Evolutionary conservation across 768 basidiomycete species (phyloP).

Genomic region (Amanita pseudoporphyria): DNA sequence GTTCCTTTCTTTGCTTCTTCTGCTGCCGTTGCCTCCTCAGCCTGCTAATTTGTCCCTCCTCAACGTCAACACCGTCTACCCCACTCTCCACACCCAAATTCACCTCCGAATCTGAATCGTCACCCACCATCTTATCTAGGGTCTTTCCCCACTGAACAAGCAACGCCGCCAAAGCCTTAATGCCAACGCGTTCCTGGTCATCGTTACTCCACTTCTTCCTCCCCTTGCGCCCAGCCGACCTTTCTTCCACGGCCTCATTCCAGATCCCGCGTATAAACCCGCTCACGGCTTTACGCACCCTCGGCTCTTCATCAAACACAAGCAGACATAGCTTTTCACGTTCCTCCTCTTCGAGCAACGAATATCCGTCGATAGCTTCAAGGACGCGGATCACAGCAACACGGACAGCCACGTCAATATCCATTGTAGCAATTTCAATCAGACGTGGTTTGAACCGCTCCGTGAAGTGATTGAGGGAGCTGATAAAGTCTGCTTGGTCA

Average conservation of each 20-base stretch:
- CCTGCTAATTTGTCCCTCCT: constrained; percentile 20
- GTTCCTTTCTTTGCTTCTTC: constrained; percentile 23
- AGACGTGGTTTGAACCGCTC: constrained; percentile 90
- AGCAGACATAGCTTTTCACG: constrained; percentile 73
- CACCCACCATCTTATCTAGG: constrained; percentile 41
- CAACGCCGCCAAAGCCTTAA: constrained; percentile 64
- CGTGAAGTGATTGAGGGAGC: constrained; percentile 79
- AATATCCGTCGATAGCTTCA: constrained; percentile 70
- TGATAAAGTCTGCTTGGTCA: constrained; percentile 63
- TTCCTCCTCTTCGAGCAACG: constrained; percentile 82
- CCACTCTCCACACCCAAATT: constrained; percentile 26
- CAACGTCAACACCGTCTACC: constrained; percentile 22
- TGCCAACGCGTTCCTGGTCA: constrained; percentile 48
- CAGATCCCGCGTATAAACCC: constrained; percentile 73
- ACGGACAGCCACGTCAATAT: constrained; percentile 80
- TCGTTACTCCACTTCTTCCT: constrained; percentile 33
- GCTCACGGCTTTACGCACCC: constrained; percentile 74
- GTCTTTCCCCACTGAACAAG: constrained; percentile 69
- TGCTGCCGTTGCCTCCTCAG: neutral
- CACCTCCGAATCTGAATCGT: constrained; percentile 38
- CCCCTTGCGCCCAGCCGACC: constrained; percentile 28
- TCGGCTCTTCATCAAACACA: constrained; percentile 76
- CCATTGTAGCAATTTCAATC: constrained; percentile 86
- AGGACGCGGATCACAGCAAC: constrained; percentile 81
- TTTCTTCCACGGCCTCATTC: constrained; percentile 70